Evolutionary conservation across 2,329 filamentous ascomycete genomes (phyloP).

Genomic region (Penicillium sp.): DNA sequence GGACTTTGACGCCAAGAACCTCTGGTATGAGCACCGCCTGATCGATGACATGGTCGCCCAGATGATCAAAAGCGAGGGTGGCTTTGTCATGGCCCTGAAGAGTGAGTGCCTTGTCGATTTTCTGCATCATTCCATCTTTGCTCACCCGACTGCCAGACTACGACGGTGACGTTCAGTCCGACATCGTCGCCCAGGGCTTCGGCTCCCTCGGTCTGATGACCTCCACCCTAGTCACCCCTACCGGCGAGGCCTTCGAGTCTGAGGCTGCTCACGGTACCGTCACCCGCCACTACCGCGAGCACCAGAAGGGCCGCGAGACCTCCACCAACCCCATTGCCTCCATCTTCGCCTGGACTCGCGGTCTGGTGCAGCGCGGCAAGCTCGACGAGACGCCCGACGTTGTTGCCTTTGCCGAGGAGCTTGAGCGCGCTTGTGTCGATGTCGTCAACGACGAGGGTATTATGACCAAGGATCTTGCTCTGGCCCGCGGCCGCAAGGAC

Average conservation of each 20-base stretch:
- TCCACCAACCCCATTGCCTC: slow-evolving; percentile 98
- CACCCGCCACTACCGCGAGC: slow-evolving; percentile 96
- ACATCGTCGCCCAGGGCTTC: slow-evolving; percentile 97
- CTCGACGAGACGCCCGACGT: slow-evolving; percentile 91
- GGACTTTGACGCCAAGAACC: slow-evolving; percentile 83
- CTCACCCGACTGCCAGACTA: slow-evolving; percentile 64
- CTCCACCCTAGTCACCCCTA: slow-evolving; percentile 91
- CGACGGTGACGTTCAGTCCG: slow-evolving; percentile 97
- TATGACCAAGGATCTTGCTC: slow-evolving; percentile 99
- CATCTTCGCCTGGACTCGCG: slow-evolving; percentile 98
- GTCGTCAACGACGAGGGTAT: slow-evolving; percentile 90
- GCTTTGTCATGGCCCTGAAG: slow-evolving; percentile 97
- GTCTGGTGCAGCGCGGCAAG: slow-evolving; percentile 86
- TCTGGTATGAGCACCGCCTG: slow-evolving; percentile 99
- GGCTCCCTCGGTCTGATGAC: slow-evolving; percentile 98
- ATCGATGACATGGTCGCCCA: slow-evolving; percentile 99
- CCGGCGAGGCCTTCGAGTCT: slow-evolving; percentile 94
- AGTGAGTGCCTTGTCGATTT: slow-evolving; percentile 60
- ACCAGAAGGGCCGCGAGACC: slow-evolving; percentile 96
- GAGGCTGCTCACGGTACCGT: slow-evolving; percentile 98
- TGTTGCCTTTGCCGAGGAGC: slow-evolving; percentile 81
- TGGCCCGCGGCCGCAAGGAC: slow-evolving; percentile 84
- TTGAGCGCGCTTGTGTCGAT: slow-evolving; percentile 91
- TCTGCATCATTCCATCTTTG: background rate
- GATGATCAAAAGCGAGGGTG: slow-evolving; percentile 98